A percentile compares a stretch with the other conserved stretches of the same genome.
phyloP scores from a whole-genome alignment of 2,329 filamentous ascomycete species.

The Alternaria longipes region DNA sequence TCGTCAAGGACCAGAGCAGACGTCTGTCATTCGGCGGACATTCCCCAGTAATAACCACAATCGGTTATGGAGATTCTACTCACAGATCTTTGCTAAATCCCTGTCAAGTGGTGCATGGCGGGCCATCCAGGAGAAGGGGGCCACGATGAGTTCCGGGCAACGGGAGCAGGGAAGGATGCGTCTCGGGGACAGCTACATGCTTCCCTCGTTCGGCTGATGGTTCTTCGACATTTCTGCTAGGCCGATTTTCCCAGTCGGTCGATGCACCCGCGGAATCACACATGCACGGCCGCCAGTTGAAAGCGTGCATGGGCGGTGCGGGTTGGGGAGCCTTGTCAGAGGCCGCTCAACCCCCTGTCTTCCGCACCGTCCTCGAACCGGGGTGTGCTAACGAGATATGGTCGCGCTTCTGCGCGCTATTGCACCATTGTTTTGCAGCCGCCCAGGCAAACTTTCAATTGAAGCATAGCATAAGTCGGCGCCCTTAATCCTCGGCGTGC shows the following conservation, averaged over 20 bases:
- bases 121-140: constrained; percentile 51
- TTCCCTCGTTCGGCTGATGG: constrained; percentile 54
- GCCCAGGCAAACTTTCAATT: constrained; percentile 34
- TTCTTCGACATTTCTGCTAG: constrained; percentile 47
- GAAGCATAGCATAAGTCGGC: constrained; percentile 33
- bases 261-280: constrained; percentile 45
- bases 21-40: constrained; percentile 47
- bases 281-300: constrained; percentile 44
- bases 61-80: constrained; percentile 45
- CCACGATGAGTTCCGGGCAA: constrained; percentile 48
- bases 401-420: constrained; percentile 34
- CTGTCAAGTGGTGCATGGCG: constrained; percentile 49
- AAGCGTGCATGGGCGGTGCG: constrained; percentile 37
- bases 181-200: constrained; percentile 47
- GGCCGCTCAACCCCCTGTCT: constrained; percentile 37
- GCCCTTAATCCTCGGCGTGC: constrained; percentile 29
- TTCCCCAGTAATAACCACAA: constrained; percentile 52
- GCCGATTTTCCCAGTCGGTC: constrained; percentile 42
- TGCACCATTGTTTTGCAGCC: constrained; percentile 39
- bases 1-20: constrained; percentile 42
- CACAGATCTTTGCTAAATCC: constrained; percentile 48
- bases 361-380: constrained; percentile 39
- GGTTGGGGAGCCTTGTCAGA: constrained; percentile 40
- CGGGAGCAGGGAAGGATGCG: constrained; percentile 48
- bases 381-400: constrained; percentile 31